These are phyloP conservation scores for Cryphonectria japonica DNA, from an alignment of 2,329 filamentous ascomycete genomes.

Conservation along the genomic window DNA sequence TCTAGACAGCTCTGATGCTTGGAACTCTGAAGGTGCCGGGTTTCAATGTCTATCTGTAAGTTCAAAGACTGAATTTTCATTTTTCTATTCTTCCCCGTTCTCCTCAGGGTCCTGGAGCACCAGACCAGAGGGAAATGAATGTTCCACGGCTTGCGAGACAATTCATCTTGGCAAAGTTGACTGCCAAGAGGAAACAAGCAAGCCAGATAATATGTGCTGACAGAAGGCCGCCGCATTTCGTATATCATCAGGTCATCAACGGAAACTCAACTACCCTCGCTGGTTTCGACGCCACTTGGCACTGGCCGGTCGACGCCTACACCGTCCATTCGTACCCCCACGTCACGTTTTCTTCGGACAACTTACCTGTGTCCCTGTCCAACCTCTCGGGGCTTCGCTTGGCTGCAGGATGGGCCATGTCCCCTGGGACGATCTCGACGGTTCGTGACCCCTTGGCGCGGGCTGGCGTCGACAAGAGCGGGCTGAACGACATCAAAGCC, in stretches of 20 bases:
- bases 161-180: not conserved
- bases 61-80: not conserved
- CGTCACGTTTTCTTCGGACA: constrained; percentile 37
- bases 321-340: constrained; percentile 41
- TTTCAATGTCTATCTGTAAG: constrained; percentile 40
- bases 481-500: constrained; percentile 32
- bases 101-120: not conserved
- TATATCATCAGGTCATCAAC: constrained; percentile 25
- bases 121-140: not conserved
- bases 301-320: constrained; percentile 35
- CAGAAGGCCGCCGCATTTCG: not conserved
- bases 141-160: constrained; percentile 12
- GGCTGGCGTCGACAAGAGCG: constrained; percentile 33
- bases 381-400: constrained; percentile 37
- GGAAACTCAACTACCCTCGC: constrained; percentile 18
- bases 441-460: constrained; percentile 28
- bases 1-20: constrained; percentile 39
- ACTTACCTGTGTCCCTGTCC: constrained; percentile 36
- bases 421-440: constrained; percentile 31
- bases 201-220: not conserved
- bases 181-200: not conserved
- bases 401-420: constrained; percentile 38
- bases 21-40: constrained; percentile 36
- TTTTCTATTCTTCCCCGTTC: too few relatives aligned
- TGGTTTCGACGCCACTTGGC: constrained; percentile 40